Conservation (phyloP, 176 grass and related monocot species). For the Dendrocalamus sinicus region DNA sequence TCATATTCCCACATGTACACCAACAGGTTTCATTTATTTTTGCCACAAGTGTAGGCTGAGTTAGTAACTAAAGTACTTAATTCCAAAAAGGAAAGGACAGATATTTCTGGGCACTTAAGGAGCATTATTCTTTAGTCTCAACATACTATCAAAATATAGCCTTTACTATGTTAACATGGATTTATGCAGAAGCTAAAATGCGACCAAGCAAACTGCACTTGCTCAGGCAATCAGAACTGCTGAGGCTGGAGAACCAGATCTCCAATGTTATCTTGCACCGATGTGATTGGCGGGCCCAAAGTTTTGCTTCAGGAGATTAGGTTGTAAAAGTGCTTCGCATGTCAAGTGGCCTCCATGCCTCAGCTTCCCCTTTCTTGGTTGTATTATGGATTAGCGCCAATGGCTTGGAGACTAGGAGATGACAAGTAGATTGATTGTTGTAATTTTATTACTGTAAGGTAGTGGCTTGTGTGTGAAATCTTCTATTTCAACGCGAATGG, state of each 20-base stretch:
- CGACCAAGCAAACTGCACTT: constrained; percentile 71
- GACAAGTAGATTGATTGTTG: constrained; percentile 17
- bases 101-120: background rate
- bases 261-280: constrained; percentile 5
- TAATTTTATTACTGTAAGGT: constrained; percentile 37
- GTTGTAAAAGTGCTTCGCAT: constrained; percentile 18
- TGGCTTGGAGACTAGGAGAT: constrained; percentile 32
- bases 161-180: constrained; percentile 18
- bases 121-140: background rate
- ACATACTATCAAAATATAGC: background rate
- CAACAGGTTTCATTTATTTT: background rate
- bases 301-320: constrained; percentile 40
- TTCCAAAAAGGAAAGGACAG: background rate
- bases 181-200: constrained; percentile 78
- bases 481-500: constrained; percentile 37
- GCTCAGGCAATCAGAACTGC: constrained; percentile 46
- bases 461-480: constrained; percentile 28
- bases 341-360: constrained; percentile 1
- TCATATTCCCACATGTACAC: background rate
- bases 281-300: constrained; percentile 6
- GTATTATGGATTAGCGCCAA: constrained; percentile 27
- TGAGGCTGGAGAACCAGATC: constrained; percentile 37
- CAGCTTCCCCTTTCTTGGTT: background rate
- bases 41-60: background rate
- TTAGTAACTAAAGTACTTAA: background rate